A percentile compares a stretch with the other conserved stretches of the same genome.
These are phyloP conservation scores for Gloeopeniophorella convolvens DNA, from an alignment of 768 basidiomycete species.

Conservation along the genomic window DNA sequence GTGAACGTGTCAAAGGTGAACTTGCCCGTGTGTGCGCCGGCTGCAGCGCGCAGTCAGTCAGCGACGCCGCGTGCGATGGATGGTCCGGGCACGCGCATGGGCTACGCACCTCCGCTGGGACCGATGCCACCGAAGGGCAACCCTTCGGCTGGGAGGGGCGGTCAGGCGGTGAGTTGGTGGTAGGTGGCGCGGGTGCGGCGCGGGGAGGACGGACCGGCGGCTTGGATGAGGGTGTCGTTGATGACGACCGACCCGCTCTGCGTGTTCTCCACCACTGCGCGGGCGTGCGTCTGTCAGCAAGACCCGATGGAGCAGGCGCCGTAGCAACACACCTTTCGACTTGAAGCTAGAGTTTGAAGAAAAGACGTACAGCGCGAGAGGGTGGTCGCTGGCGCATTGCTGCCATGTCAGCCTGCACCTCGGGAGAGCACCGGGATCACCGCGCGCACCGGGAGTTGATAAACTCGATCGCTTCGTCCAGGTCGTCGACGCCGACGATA, in stretches of 20 bases:
- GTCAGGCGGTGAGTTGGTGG: neutral
- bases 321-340: slow-evolving; percentile 45
- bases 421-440: neutral
- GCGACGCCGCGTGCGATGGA: too few relatives aligned
- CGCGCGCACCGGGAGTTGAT: slow-evolving; percentile 47
- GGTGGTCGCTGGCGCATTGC: slow-evolving; percentile 48
- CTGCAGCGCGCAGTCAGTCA: slow-evolving; percentile 37
- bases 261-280: slow-evolving; percentile 59
- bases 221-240: slow-evolving; percentile 66
- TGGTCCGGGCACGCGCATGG: too few relatives aligned
- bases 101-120: slow-evolving; percentile 51
- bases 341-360: slow-evolving; percentile 52
- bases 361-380: slow-evolving; percentile 76
- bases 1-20: slow-evolving; percentile 74
- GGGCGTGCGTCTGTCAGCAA: neutral
- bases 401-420: neutral
- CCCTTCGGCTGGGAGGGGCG: slow-evolving; percentile 40
- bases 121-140: slow-evolving; percentile 74
- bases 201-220: slow-evolving; percentile 44
- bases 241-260: slow-evolving; percentile 62
- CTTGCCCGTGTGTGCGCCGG: slow-evolving; percentile 66
- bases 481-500: slow-evolving; percentile 59
- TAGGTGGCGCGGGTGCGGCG: neutral
- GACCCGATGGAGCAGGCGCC: too few relatives aligned
- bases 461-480: slow-evolving; percentile 67